Conservation (phyloP, 192 early-diverging fungal genomes). For the Allomyces macrogynus region DNA sequence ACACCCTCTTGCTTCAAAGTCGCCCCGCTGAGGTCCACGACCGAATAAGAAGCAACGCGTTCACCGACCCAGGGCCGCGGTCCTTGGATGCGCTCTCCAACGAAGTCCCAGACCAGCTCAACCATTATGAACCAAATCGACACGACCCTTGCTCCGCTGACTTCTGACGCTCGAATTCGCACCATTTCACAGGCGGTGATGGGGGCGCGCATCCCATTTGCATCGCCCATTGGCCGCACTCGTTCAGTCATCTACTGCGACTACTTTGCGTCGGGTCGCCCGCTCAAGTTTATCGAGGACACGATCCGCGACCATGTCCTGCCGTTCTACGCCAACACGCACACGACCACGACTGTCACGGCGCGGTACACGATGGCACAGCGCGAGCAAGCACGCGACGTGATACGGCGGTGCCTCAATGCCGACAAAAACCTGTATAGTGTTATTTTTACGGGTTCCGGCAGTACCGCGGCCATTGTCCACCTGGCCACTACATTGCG, state of each 20-base stretch:
- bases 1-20: too few relatives aligned
- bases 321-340: constrained; percentile 12
- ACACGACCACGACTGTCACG: constrained; percentile 6
- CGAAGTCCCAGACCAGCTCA: too few relatives aligned
- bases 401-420: constrained; percentile 1
- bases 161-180: too few relatives aligned
- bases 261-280: constrained; percentile 10
- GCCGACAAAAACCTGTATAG: not conserved
- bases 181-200: too few relatives aligned
- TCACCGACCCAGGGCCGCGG: too few relatives aligned
- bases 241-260: constrained; percentile 7
- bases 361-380: constrained; percentile 2
- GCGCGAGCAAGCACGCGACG: constrained; percentile 4
- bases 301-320: constrained; percentile 4
- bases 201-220: too few relatives aligned
- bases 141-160: too few relatives aligned
- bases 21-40: too few relatives aligned
- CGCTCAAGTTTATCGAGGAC: constrained; percentile 7
- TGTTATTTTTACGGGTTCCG: constrained; percentile 6
- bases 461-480: constrained; percentile 6
- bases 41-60: too few relatives aligned
- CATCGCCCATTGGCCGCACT: constrained; percentile 1
- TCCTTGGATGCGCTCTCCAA: too few relatives aligned
- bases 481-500: not conserved
- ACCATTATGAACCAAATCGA: too few relatives aligned